A percentile compares a stretch with the other conserved stretches of the same genome.
Conservation (phyloP, 495 filamentous ascomycete genomes). For the Evernia prunastri region DNA sequence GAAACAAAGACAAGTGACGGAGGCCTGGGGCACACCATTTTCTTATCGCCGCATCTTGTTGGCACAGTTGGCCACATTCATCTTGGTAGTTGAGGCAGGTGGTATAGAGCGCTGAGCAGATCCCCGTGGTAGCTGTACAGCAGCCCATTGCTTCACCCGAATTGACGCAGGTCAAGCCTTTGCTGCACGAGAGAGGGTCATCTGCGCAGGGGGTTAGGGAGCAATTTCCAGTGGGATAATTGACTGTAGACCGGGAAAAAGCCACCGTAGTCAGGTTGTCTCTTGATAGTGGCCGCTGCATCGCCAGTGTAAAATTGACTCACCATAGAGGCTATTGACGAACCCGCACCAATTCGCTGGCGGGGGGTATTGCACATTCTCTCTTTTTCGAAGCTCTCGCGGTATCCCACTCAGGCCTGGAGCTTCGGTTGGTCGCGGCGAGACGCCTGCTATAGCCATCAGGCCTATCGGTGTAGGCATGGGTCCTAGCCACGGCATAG, state of each 20-base stretch:
- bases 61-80: conserved; percentile 20
- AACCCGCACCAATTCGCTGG: conserved; percentile 31
- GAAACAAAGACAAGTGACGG: not conserved
- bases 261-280: no score
- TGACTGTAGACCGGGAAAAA: no score
- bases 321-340: conserved; percentile 21
- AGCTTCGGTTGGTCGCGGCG: conserved; percentile 23
- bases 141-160: conserved; percentile 24
- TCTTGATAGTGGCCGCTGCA: no score
- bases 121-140: conserved; percentile 18
- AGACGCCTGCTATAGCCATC: conserved; percentile 21
- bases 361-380: conserved; percentile 20
- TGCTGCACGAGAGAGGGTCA: conserved; percentile 22
- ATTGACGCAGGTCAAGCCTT: conserved; percentile 24
- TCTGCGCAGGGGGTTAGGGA: conserved; percentile 13
- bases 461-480: conserved; percentile 19
- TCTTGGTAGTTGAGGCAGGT: conserved; percentile 22
- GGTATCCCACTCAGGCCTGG: conserved; percentile 25
- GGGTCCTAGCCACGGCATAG: conserved; percentile 24
- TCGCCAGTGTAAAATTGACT: not conserved
- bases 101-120: conserved; percentile 25
- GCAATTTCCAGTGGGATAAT: not conserved
- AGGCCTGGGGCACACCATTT: conserved; percentile 21
- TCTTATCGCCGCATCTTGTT: conserved; percentile 16
- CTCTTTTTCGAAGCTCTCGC: conserved; percentile 20